Evolutionary conservation across 768 basidiomycete species (phyloP).

Genomic region (Fibroporia radiculosa): DNA sequence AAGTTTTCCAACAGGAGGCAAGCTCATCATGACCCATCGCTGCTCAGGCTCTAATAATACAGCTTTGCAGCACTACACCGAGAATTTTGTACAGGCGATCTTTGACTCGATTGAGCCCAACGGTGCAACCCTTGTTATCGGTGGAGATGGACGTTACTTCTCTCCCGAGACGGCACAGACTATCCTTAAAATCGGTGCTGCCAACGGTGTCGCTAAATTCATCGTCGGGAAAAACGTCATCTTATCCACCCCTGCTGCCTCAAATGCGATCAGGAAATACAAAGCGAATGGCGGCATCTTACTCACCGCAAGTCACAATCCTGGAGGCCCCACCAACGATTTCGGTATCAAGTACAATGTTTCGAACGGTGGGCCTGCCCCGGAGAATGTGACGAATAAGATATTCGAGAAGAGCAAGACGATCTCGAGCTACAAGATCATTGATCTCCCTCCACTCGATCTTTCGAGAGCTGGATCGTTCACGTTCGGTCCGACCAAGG

Average conservation of each 20-base stretch:
- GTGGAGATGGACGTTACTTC: constrained; percentile 95
- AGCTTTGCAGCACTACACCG: constrained; percentile 80
- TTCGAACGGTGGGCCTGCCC: constrained; percentile 94
- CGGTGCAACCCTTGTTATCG: constrained; percentile 84
- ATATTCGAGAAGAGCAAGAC: constrained; percentile 90
- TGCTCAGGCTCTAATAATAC: constrained; percentile 14
- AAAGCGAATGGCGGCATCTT: constrained; percentile 96
- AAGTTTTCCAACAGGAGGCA: constrained; percentile 96
- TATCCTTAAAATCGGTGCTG: constrained; percentile 90
- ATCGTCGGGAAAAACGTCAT: constrained; percentile 90
- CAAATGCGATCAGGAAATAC: constrained; percentile 92
- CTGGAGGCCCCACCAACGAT: constrained; percentile 95
- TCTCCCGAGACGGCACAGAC: constrained; percentile 80
- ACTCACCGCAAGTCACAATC: constrained; percentile 95
- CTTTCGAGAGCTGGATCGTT: constrained; percentile 75
- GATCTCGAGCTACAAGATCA: constrained; percentile 76
- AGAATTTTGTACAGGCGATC: constrained; percentile 96
- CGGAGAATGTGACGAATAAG: constrained; percentile 92
- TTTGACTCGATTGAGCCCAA: constrained; percentile 80
- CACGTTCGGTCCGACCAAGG: constrained; percentile 73
- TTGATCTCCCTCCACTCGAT: constrained; percentile 73
- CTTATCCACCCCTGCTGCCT: constrained; percentile 94
- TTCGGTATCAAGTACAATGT: constrained; percentile 99
- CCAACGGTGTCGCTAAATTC: constrained; percentile 86
- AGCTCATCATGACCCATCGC: background rate